Evolutionary conservation across 257 asterid species (phyloP).

Genomic region (Solanum corneliomulleri): DNA sequence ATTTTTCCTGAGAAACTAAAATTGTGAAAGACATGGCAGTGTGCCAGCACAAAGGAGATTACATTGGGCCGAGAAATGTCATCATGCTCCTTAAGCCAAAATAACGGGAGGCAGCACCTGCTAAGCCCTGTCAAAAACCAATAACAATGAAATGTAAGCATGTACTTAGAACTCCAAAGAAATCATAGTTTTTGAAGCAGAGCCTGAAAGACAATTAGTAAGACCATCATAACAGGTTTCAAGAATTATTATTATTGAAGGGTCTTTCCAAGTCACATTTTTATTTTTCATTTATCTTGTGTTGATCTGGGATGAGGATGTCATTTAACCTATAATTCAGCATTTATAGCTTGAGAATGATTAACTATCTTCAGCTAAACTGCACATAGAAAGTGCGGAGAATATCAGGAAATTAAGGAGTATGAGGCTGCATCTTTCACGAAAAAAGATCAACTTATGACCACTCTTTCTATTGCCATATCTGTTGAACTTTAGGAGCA

Average conservation of each 20-base stretch:
- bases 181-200: background rate
- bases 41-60: conserved; percentile 18
- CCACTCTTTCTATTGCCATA: background rate
- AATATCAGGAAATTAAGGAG: background rate
- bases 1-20: background rate
- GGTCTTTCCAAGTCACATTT: background rate
- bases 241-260: background rate
- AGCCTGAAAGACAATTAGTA: background rate
- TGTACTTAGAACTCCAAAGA: background rate
- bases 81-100: conserved; percentile 65
- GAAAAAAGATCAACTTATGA: background rate
- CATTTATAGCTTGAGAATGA: background rate
- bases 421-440: background rate
- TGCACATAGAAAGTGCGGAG: background rate
- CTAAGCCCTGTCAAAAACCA: conserved; percentile 60
- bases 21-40: conserved; percentile 1
- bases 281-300: background rate
- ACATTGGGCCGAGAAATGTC: conserved; percentile 84
- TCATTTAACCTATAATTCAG: background rate
- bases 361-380: background rate
- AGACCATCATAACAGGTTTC: background rate
- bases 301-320: background rate
- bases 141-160: background rate
- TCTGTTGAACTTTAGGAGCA: background rate
- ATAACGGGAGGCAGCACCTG: conserved; percentile 71